Percentiles rank a stretch among this genome's conserved stretches.
These are phyloP conservation scores for Vigna trinervia DNA, from an alignment of 306 rosid species.

Conservation along the genomic window DNA sequence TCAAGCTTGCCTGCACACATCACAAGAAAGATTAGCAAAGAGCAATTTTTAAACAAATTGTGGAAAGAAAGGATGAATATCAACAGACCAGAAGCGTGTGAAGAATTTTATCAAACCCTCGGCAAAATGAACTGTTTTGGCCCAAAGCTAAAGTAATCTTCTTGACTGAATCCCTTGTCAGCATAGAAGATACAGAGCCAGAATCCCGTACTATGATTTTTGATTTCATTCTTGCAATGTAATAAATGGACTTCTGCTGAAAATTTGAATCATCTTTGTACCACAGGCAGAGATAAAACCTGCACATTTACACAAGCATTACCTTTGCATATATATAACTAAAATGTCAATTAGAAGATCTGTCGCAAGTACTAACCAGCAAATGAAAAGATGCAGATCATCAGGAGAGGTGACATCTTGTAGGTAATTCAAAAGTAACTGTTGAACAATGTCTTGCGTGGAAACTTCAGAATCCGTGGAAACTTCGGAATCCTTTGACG, in stretches of 20 bases:
- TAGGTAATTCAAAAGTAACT: constrained; percentile 87
- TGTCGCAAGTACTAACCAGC: constrained; percentile 73
- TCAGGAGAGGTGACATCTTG: constrained; percentile 81
- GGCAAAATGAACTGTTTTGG: constrained; percentile 85
- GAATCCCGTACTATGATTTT: constrained; percentile 84
- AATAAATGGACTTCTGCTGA: constrained; percentile 69
- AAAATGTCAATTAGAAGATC: constrained; percentile 40
- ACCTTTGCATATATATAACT: constrained; percentile 39
- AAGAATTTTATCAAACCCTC: constrained; percentile 96
- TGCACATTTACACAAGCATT: constrained; percentile 52
- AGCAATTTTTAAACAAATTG: constrained; percentile 35
- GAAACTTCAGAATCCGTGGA: constrained; percentile 59
- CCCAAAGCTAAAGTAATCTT: constrained; percentile 82
- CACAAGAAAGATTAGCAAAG: constrained; percentile 37
- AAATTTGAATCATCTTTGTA: constrained; percentile 88
- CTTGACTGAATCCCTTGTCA: constrained; percentile 80
- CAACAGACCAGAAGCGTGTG: constrained; percentile 87
- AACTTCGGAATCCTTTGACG: constrained; percentile 57
- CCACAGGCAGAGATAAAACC: constrained; percentile 97
- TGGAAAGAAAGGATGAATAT: constrained; percentile 33
- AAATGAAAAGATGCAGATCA: constrained; percentile 86
- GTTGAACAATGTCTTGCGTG: constrained; percentile 81
- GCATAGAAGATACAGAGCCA: constrained; percentile 64
- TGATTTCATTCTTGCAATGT: constrained; percentile 86
- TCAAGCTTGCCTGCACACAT: constrained; percentile 72